Percentiles rank a stretch among this genome's conserved stretches.
These are phyloP conservation scores for Suhomyces vadensis DNA, from an alignment of 805 yeast species.

Conservation along the genomic window DNA sequence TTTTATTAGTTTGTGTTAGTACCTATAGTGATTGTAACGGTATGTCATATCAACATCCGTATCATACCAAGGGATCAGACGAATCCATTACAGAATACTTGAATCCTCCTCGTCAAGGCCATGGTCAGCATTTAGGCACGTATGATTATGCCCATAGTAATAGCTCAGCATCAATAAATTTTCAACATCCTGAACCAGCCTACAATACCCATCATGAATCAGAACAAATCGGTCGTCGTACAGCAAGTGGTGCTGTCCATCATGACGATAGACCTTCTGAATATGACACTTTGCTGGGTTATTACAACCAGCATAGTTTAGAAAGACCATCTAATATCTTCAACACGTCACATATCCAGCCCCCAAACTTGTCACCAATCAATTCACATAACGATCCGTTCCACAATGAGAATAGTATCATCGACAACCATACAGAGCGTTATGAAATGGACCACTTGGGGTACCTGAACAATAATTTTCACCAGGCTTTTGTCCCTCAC, in stretches of 20 bases:
- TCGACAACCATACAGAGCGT: constrained; percentile 7
- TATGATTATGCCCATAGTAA: constrained; percentile 13
- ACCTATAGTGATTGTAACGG: neutral
- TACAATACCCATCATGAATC: constrained; percentile 11
- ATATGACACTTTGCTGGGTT: constrained; percentile 23
- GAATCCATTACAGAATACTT: constrained; percentile 17
- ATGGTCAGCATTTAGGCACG: constrained; percentile 19
- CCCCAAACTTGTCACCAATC: constrained; percentile 19
- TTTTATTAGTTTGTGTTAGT: neutral
- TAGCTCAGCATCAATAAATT: constrained; percentile 24
- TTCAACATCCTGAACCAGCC: constrained; percentile 30
- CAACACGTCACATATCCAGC: constrained; percentile 21
- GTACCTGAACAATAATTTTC: constrained; percentile 19
- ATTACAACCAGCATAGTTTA: constrained; percentile 21
- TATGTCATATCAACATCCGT: constrained; percentile 3
- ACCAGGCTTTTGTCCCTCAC: constrained; percentile 42
- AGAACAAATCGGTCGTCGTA: neutral
- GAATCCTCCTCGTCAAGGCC: constrained; percentile 11
- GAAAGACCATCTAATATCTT: constrained; percentile 29
- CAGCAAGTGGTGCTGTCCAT: constrained; percentile 3
- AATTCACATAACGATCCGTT: constrained; percentile 17
- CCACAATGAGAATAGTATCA: constrained; percentile 7
- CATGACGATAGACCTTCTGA: constrained; percentile 6
- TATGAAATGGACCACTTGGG: constrained; percentile 16
- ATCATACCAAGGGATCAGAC: constrained; percentile 4